These are phyloP conservation scores for Prunus dulcis DNA, from an alignment of 306 rosid species.

Conservation along the genomic window DNA sequence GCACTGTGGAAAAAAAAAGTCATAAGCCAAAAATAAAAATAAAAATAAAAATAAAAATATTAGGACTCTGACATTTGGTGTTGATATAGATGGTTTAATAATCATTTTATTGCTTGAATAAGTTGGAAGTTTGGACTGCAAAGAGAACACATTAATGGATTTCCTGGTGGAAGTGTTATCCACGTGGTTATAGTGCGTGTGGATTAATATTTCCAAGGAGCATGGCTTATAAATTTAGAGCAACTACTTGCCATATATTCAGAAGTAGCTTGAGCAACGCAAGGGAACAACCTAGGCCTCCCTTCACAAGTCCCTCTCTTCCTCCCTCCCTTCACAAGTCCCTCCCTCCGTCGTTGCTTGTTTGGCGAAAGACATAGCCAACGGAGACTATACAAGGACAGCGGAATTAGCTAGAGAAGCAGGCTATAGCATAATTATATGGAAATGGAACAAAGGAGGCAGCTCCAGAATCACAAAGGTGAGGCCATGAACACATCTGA, in stretches of 20 bases:
- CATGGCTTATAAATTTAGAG: slow-evolving; percentile 5
- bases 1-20: no score
- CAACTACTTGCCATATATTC: not conserved
- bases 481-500: slow-evolving; percentile 23
- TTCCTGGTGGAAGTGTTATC: slow-evolving; percentile 16
- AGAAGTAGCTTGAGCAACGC: not conserved
- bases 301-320: not conserved
- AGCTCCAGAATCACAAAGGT: slow-evolving; percentile 23
- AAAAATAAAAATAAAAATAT: no score
- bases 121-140: no score
- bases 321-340: not conserved
- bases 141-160: not conserved
- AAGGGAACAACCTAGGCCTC: not conserved
- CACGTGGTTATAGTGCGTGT: slow-evolving; percentile 19
- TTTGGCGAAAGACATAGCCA: not conserved
- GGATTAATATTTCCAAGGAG: not conserved
- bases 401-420: not conserved
- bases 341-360: not conserved
- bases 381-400: not conserved
- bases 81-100: no score
- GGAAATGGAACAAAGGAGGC: slow-evolving; percentile 27
- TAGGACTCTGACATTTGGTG: no score
- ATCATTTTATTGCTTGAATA: no score
- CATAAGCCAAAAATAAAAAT: no score
- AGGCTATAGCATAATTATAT: not conserved